These are phyloP conservation scores for Dicorynia guianensis DNA, from an alignment of 306 rosid genomes.

Conservation along the genomic window DNA sequence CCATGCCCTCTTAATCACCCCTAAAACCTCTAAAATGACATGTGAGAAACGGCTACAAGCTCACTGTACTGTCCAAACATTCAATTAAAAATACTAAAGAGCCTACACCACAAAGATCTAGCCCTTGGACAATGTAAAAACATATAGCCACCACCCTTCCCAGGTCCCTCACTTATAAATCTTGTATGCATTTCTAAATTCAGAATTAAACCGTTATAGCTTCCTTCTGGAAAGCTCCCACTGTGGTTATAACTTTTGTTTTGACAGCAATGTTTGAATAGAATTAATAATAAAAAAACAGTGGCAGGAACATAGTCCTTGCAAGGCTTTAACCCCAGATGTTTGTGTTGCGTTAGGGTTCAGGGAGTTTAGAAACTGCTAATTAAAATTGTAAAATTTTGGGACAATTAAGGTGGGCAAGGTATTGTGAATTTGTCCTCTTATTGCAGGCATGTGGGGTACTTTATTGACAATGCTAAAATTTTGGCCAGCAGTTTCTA, in stretches of 20 bases:
- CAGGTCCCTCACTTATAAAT: background rate
- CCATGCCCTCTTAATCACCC: too few relatives aligned
- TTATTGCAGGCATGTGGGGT: background rate
- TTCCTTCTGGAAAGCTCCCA: background rate
- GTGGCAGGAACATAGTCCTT: background rate
- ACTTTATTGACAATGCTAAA: background rate
- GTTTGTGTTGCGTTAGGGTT: background rate
- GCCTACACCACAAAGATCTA: background rate
- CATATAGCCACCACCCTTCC: background rate
- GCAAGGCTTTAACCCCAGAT: background rate
- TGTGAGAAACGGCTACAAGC: too few relatives aligned
- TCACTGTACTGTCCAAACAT: too few relatives aligned
- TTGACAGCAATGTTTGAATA: background rate
- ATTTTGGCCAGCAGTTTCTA: background rate
- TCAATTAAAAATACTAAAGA: too few relatives aligned
- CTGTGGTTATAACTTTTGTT: background rate
- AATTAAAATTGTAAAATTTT: too few relatives aligned
- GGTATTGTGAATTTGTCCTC: background rate
- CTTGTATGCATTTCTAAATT: background rate
- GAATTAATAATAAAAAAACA: background rate
- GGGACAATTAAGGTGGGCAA: too few relatives aligned
- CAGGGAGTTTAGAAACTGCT: too few relatives aligned
- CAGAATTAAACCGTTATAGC: background rate
- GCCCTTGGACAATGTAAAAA: background rate
- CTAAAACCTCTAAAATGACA: too few relatives aligned